Conservation (phyloP, 768 basidiomycete species). For the Trametes villosa region DNA sequence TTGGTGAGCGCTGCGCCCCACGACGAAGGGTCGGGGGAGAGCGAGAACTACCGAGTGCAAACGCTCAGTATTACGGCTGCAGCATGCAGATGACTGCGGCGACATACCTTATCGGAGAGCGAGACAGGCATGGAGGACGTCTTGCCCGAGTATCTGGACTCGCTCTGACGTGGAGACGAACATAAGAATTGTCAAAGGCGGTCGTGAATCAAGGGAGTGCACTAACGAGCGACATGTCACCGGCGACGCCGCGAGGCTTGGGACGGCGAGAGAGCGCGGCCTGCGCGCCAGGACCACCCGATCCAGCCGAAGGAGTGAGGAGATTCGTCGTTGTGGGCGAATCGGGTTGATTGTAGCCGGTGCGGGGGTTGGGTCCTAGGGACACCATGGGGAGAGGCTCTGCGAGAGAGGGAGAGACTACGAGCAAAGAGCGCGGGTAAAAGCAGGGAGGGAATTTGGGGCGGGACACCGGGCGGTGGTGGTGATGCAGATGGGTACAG, state of each 20-base stretch:
- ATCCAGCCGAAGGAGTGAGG: constrained; percentile 16
- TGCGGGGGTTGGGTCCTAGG: constrained; percentile 21
- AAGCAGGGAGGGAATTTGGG: constrained; percentile 16
- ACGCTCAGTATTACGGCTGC: background rate
- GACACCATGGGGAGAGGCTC: constrained; percentile 24
- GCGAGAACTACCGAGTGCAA: constrained; percentile 56
- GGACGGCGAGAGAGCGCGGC: constrained; percentile 21
- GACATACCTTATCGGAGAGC: constrained; percentile 30
- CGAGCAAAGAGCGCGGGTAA: background rate
- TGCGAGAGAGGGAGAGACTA: background rate
- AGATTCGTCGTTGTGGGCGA: constrained; percentile 27
- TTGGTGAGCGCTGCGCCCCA: constrained; percentile 74
- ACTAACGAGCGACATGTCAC: constrained; percentile 27
- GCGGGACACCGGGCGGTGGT: background rate
- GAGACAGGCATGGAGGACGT: constrained; percentile 23
- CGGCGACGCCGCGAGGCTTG: constrained; percentile 23
- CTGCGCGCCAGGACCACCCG: constrained; percentile 22
- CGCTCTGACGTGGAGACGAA: constrained; percentile 16
- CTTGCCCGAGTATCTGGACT: constrained; percentile 25
- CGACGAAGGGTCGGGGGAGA: constrained; percentile 70
- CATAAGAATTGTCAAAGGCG: background rate
- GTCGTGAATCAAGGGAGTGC: background rate
- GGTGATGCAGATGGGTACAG: constrained; percentile 6
- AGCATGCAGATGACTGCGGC: background rate
- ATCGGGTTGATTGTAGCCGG: constrained; percentile 17